A percentile compares a stretch with the other conserved stretches of the same genome.
These are phyloP conservation scores for Anthracocystis setariae DNA, from an alignment of 1,284 basidiomycete genomes.

Conservation along the genomic window DNA sequence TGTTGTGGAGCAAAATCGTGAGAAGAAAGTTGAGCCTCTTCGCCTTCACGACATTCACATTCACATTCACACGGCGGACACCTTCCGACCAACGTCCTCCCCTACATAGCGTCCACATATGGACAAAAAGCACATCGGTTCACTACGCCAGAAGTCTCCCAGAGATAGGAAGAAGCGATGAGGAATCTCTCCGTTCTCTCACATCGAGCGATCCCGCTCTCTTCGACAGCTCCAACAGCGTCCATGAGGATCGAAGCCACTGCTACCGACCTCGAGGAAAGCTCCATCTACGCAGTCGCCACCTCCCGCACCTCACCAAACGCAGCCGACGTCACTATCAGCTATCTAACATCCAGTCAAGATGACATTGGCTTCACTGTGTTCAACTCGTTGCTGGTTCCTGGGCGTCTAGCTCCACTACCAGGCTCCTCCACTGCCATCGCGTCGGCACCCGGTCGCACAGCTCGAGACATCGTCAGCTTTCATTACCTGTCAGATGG, in stretches of 20 bases:
- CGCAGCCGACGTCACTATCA: constrained; percentile 29
- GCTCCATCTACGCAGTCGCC: constrained; percentile 40
- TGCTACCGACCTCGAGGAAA: constrained; percentile 34
- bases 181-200: constrained; percentile 41
- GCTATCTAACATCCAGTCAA: constrained; percentile 12
- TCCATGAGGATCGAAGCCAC: constrained; percentile 31
- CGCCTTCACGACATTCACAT: too few species aligned
- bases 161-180: constrained; percentile 12
- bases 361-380: constrained; percentile 5
- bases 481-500: constrained; percentile 61
- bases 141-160: background rate
- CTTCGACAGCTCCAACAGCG: constrained; percentile 10
- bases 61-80: background rate
- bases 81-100: too few species aligned
- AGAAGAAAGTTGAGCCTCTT: constrained; percentile 5
- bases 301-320: constrained; percentile 28
- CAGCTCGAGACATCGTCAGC: constrained; percentile 35
- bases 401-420: constrained; percentile 17
- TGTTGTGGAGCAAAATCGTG: constrained; percentile 1
- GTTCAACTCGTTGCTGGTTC: constrained; percentile 33
- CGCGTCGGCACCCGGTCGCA: constrained; percentile 18
- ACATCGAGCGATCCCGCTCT: constrained; percentile 32
- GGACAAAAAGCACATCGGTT: background rate
- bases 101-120: too few species aligned
- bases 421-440: constrained; percentile 29